Evolutionary conservation across 345 rosid genomes (phyloP).

Genomic region (Dovyalis caffra): DNA sequence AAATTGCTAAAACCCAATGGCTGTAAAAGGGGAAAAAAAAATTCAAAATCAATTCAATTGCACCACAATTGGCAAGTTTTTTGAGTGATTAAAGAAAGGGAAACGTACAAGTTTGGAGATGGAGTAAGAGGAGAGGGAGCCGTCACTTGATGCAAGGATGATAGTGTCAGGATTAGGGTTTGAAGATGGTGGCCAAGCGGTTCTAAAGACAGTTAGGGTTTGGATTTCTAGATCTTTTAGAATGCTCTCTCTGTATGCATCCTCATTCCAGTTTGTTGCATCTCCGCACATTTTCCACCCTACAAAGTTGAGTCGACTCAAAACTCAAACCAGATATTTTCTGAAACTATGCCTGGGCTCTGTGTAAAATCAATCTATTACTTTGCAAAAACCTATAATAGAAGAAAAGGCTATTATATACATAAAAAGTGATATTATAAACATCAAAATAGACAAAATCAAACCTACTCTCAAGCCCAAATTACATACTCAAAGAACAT

Average conservation of each 20-base stretch:
- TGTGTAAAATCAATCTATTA: too few relatives aligned
- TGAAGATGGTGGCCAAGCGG: slow-evolving; percentile 72
- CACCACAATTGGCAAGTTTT: background rate
- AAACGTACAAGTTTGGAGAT: slow-evolving; percentile 49
- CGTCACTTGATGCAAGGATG: slow-evolving; percentile 80
- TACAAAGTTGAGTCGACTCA: too few relatives aligned
- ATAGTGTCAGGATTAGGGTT: slow-evolving; percentile 54
- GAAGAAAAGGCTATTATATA: too few relatives aligned
- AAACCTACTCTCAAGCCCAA: too few relatives aligned
- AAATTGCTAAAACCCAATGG: slow-evolving; percentile 34
- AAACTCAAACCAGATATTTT: too few relatives aligned
- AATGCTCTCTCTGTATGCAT: slow-evolving; percentile 63
- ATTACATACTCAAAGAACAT: too few relatives aligned
- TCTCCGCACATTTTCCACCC: slow-evolving; percentile 29
- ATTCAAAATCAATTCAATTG: background rate
- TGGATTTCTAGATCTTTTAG: slow-evolving; percentile 64
- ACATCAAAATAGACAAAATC: too few relatives aligned
- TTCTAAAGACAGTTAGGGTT: slow-evolving; percentile 70
- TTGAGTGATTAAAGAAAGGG: background rate
- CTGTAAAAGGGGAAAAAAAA: slow-evolving; percentile 24
- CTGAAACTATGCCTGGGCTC: too few relatives aligned
- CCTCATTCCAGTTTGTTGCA: slow-evolving; percentile 79
- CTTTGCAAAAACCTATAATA: too few relatives aligned
- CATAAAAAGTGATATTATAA: too few relatives aligned
- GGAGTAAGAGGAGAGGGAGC: slow-evolving; percentile 70